Percentiles rank a stretch among this genome's conserved stretches.
Conservation (phyloP, 495 filamentous ascomycete genomes). For the Penicillium arizonense region DNA sequence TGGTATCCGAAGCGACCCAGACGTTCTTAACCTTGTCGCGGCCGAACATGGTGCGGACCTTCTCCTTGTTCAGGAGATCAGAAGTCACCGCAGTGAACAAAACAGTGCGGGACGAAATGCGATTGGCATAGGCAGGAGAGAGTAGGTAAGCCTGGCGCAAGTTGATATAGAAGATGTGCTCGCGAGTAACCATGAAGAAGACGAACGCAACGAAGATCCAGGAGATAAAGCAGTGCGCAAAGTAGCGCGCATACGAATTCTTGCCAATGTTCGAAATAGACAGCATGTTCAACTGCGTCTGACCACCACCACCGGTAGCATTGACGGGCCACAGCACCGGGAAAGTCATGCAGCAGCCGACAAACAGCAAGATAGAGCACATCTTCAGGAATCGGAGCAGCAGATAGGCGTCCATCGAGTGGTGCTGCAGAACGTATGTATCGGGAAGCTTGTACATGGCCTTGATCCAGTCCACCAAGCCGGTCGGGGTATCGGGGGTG, state of each 20-base stretch:
- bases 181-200: slow-evolving; percentile 84
- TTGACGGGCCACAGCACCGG: slow-evolving; percentile 86
- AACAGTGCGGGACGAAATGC: slow-evolving; percentile 91
- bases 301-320: slow-evolving; percentile 61
- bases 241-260: slow-evolving; percentile 59
- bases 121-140: slow-evolving; percentile 81
- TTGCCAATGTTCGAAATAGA: slow-evolving; percentile 68
- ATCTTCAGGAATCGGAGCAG: slow-evolving; percentile 83
- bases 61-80: slow-evolving; percentile 68
- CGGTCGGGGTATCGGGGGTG: slow-evolving; percentile 64
- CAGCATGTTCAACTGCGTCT: slow-evolving; percentile 74
- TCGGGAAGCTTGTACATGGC: slow-evolving; percentile 79
- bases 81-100: slow-evolving; percentile 85
- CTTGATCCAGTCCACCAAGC: slow-evolving; percentile 71
- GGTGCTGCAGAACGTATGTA: slow-evolving; percentile 80
- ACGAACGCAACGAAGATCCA: slow-evolving; percentile 85
- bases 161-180: slow-evolving; percentile 93
- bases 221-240: slow-evolving; percentile 70
- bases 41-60: slow-evolving; percentile 77
- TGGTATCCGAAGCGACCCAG: slow-evolving; percentile 81
- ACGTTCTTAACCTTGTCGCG: slow-evolving; percentile 69
- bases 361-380: slow-evolving; percentile 67
- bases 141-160: slow-evolving; percentile 91
- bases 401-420: slow-evolving; percentile 86
- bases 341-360: slow-evolving; percentile 79